phyloP scores from a whole-genome alignment of 2,329 filamentous ascomycete genomes.

The Trichoderma citrinoviride region DNA sequence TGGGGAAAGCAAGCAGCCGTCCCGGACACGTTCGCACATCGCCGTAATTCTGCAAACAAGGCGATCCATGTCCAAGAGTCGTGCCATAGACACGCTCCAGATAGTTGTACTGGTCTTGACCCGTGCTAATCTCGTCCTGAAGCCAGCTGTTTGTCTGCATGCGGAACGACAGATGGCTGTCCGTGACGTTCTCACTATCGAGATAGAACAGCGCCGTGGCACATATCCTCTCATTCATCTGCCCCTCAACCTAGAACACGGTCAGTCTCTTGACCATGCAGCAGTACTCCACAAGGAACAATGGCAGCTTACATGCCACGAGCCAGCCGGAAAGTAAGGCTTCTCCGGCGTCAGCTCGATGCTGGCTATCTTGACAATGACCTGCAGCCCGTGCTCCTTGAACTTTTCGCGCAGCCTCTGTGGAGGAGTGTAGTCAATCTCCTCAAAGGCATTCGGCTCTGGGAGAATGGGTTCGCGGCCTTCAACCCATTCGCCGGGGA shows the following conservation, averaged over 20 bases:
- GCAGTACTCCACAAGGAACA: accelerated
- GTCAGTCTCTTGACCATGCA: background rate
- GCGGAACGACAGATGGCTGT: slow-evolving; percentile 16
- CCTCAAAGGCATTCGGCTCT: slow-evolving; percentile 23
- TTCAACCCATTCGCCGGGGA: slow-evolving; percentile 21
- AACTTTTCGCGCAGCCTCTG: slow-evolving; percentile 25
- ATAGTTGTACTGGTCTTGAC: slow-evolving; percentile 19
- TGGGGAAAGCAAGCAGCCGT: slow-evolving; percentile 29
- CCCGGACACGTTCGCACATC: slow-evolving; percentile 27
- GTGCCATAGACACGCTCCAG: slow-evolving; percentile 25
- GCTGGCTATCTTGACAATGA: slow-evolving; percentile 59
- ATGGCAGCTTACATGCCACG: slow-evolving; percentile 39
- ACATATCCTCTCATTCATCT: slow-evolving; percentile 32
- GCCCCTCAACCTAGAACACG: slow-evolving; percentile 24
- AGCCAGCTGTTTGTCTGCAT: background rate
- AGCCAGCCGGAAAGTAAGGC: slow-evolving; percentile 45
- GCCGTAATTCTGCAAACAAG: slow-evolving; percentile 28
- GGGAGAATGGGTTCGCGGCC: slow-evolving; percentile 25
- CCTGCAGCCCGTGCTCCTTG: slow-evolving; percentile 46
- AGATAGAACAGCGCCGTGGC: slow-evolving; percentile 31
- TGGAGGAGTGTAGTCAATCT: slow-evolving; percentile 14
- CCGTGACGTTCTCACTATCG: slow-evolving; percentile 21
- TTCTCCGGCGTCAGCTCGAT: slow-evolving; percentile 54
- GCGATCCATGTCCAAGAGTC: background rate
- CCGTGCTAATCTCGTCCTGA: background rate